Conservation (phyloP, 768 basidiomycete genomes). For the Postia placenta region DNA sequence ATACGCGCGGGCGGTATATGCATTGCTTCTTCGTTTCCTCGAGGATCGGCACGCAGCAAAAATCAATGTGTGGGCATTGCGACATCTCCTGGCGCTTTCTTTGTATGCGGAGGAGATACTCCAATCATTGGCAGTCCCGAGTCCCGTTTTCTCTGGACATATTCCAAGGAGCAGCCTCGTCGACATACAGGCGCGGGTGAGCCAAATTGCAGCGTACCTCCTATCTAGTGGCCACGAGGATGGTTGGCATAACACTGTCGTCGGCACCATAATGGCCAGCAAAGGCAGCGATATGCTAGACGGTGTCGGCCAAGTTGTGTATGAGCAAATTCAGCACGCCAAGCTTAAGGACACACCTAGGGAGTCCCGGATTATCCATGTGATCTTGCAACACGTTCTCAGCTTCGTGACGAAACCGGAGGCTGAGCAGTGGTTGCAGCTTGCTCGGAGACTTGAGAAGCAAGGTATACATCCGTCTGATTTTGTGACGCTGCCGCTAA, state of each 20-base stretch:
- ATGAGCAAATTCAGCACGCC: slow-evolving; percentile 26
- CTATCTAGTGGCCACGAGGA: slow-evolving; percentile 43
- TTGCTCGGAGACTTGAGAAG: slow-evolving; percentile 61
- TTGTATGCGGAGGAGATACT: slow-evolving; percentile 59
- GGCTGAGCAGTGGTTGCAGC: slow-evolving; percentile 69
- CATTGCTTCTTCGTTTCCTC: slow-evolving; percentile 48
- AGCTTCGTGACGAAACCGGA: slow-evolving; percentile 56
- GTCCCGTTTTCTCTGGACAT: slow-evolving; percentile 40
- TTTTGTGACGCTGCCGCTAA: background rate
- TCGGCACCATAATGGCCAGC: slow-evolving; percentile 28
- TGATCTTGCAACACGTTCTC: slow-evolving; percentile 54
- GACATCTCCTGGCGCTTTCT: slow-evolving; percentile 59
- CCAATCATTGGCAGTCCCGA: slow-evolving; percentile 41
- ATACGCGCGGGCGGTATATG: slow-evolving; percentile 58
- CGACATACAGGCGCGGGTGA: slow-evolving; percentile 40
- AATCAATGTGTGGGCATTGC: slow-evolving; percentile 58
- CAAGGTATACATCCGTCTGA: slow-evolving; percentile 38
- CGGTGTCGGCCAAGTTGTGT: slow-evolving; percentile 25
- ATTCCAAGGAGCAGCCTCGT: slow-evolving; percentile 30
- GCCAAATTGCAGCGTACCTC: slow-evolving; percentile 57
- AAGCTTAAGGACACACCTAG: slow-evolving; percentile 39
- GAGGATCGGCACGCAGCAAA: slow-evolving; percentile 57
- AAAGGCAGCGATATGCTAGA: slow-evolving; percentile 16
- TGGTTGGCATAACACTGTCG: slow-evolving; percentile 42
- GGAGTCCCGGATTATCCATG: slow-evolving; percentile 54